A percentile compares a stretch with the other conserved stretches of the same genome.
These are phyloP conservation scores for Fusarium equiseti DNA, from an alignment of 2,329 filamentous ascomycete genomes.

Conservation along the genomic window DNA sequence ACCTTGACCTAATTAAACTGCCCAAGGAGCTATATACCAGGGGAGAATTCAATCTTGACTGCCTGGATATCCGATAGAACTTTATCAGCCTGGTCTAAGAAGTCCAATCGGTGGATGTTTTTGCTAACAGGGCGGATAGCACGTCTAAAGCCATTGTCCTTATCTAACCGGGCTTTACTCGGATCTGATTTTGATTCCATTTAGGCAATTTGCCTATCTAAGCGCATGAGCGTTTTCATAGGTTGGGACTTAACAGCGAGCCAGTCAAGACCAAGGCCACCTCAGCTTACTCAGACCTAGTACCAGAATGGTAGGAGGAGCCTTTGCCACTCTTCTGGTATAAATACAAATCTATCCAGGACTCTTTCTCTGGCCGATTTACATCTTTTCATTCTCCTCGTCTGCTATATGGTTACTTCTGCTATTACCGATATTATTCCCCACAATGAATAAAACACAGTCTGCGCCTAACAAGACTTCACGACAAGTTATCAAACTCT, in stretches of 20 bases:
- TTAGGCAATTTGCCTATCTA: neutral
- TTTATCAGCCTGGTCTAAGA: too few species aligned
- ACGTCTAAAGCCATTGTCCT: neutral
- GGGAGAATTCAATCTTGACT: too few species aligned
- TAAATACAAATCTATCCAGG: neutral
- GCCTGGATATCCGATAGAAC: too few species aligned
- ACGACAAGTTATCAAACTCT: neutral
- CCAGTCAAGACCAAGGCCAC: neutral
- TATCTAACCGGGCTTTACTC: neutral
- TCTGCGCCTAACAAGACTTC: neutral
- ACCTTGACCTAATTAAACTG: too few species aligned
- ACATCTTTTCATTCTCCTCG: neutral
- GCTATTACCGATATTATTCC: rapidly evolving
- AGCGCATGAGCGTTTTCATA: neutral
- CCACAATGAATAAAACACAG: neutral
- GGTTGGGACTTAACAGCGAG: neutral
- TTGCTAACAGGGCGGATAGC: too few species aligned
- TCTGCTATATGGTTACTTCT: neutral
- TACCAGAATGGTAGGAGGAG: neutral
- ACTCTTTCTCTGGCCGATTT: neutral
- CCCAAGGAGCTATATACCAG: too few species aligned
- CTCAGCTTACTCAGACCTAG: neutral
- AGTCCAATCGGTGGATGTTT: too few species aligned
- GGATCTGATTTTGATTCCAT: neutral
- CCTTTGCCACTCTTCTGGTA: neutral